phyloP scores from a whole-genome alignment of 1,284 basidiomycete species.

The Moesziomyces globuligerus region DNA sequence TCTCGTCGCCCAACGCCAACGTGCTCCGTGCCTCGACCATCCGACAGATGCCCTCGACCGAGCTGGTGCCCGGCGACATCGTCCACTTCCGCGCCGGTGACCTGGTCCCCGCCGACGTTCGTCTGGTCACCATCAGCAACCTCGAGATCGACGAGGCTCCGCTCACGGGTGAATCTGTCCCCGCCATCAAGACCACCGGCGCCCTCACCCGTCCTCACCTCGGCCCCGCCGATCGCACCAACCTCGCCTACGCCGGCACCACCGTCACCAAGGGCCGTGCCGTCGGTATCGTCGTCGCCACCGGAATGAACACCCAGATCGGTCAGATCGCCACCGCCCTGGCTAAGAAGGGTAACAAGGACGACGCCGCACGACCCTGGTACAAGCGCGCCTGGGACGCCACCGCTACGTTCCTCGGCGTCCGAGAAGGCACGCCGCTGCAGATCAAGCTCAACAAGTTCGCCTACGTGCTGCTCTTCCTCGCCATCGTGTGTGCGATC shows the following conservation, averaged over 20 bases:
- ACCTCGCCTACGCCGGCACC: slow-evolving; percentile 56
- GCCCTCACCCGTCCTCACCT: slow-evolving; percentile 44
- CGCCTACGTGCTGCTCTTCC: slow-evolving; percentile 74
- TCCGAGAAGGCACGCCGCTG: slow-evolving; percentile 72
- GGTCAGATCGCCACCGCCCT: slow-evolving; percentile 61
- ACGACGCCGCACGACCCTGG: slow-evolving; percentile 23
- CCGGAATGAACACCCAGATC: slow-evolving; percentile 57
- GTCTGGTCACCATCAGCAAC: slow-evolving; percentile 54
- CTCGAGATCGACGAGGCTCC: slow-evolving; percentile 62
- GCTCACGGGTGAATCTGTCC: slow-evolving; percentile 61
- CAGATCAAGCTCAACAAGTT: slow-evolving; percentile 75
- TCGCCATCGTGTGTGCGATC: slow-evolving; percentile 72
- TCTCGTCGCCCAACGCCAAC: slow-evolving; percentile 56
- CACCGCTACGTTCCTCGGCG: slow-evolving; percentile 67
- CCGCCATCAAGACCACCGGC: slow-evolving; percentile 53
- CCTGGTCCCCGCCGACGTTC: slow-evolving; percentile 58
- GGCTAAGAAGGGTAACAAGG: slow-evolving; percentile 30
- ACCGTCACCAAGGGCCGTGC: slow-evolving; percentile 62
- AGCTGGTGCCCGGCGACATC: slow-evolving; percentile 71
- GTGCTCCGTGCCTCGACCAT: slow-evolving; percentile 47
- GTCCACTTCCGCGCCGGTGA: slow-evolving; percentile 67
- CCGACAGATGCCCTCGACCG: slow-evolving; percentile 29
- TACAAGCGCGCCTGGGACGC: slow-evolving; percentile 53
- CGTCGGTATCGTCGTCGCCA: slow-evolving; percentile 56
- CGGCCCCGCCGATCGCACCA: slow-evolving; percentile 55